These are phyloP conservation scores for Tylopilus sp. DNA, from an alignment of 1,284 basidiomycete genomes.

Conservation along the genomic window DNA sequence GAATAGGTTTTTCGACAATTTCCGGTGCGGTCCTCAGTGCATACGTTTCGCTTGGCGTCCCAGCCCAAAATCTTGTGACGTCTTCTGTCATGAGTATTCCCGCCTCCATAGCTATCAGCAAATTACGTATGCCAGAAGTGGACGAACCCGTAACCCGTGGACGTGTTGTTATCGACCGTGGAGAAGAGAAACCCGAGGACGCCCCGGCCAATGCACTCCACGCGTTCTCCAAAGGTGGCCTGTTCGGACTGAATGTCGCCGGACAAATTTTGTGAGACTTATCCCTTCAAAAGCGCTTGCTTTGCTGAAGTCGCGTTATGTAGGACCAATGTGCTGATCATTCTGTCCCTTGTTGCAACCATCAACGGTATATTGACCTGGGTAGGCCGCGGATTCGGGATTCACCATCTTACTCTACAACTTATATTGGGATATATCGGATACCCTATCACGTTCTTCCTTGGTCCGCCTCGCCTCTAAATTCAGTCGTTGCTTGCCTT, in stretches of 20 bases:
- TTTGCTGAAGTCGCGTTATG: slow-evolving; percentile 1
- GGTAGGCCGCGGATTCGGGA: slow-evolving; percentile 84
- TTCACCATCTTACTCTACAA: slow-evolving; percentile 78
- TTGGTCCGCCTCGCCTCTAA: slow-evolving; percentile 40
- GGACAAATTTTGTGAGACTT: slow-evolving; percentile 72
- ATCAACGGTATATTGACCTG: slow-evolving; percentile 87
- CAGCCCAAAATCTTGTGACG: slow-evolving; percentile 79
- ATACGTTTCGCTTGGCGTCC: slow-evolving; percentile 82
- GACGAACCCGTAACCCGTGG: slow-evolving; percentile 87
- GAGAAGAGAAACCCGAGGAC: slow-evolving; percentile 52
- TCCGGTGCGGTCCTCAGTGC: slow-evolving; percentile 85
- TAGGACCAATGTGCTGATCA: slow-evolving; percentile 75
- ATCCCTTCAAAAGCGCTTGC: not conserved
- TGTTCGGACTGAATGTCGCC: slow-evolving; percentile 83
- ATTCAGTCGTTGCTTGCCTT: not conserved
- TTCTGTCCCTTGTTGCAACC: slow-evolving; percentile 74
- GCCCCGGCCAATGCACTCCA: slow-evolving; percentile 75
- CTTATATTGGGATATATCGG: slow-evolving; percentile 83
- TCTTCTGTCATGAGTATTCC: slow-evolving; percentile 95
- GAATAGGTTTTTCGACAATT: slow-evolving; percentile 77
- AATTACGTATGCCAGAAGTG: slow-evolving; percentile 78
- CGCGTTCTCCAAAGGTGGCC: slow-evolving; percentile 84
- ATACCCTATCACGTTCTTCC: slow-evolving; percentile 84
- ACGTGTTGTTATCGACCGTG: slow-evolving; percentile 73
- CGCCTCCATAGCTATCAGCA: slow-evolving; percentile 88